Percentiles rank a stretch among this genome's conserved stretches.
These are phyloP conservation scores for Cladosporium velox DNA, from an alignment of 2,329 filamentous ascomycete genomes.

Conservation along the genomic window DNA sequence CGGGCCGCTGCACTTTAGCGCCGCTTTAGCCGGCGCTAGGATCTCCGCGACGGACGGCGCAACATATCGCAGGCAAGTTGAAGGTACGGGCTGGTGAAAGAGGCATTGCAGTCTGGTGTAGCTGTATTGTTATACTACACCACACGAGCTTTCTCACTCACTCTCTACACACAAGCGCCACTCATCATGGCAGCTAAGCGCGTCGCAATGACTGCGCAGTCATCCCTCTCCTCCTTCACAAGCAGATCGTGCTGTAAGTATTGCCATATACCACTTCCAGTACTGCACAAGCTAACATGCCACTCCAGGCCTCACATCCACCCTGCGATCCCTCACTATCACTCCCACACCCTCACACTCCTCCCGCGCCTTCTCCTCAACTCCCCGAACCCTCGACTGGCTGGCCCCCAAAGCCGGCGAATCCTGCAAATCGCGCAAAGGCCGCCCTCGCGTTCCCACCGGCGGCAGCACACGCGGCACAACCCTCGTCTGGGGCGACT, in stretches of 20 bases:
- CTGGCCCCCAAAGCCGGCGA: slow-evolving; percentile 78
- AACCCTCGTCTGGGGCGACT: slow-evolving; percentile 95
- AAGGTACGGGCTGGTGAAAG: not conserved
- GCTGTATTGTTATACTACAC: not conserved
- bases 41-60: slow-evolving; percentile 8
- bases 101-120: not conserved
- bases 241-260: slow-evolving; percentile 34
- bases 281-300: slow-evolving; percentile 17
- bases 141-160: not conserved
- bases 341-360: slow-evolving; percentile 26
- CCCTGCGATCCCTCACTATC: slow-evolving; percentile 30
- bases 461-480: slow-evolving; percentile 91
- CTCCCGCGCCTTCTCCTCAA: slow-evolving; percentile 34
- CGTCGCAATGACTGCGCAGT: slow-evolving; percentile 14
- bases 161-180: not conserved
- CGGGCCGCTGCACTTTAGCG: not conserved
- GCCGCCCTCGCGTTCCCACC: slow-evolving; percentile 81
- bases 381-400: slow-evolving; percentile 61
- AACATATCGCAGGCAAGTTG: slow-evolving; percentile 7
- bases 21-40: slow-evolving; percentile 4
- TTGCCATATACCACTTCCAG: not conserved
- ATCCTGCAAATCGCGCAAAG: slow-evolving; percentile 85
- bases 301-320: slow-evolving; percentile 42
- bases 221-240: slow-evolving; percentile 33
- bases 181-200: slow-evolving; percentile 14